Evolutionary conservation across 441 rosid genomes (phyloP), one percentile per base, ranked within the genome.

Genomic region (Populus hybrid): DNA sequence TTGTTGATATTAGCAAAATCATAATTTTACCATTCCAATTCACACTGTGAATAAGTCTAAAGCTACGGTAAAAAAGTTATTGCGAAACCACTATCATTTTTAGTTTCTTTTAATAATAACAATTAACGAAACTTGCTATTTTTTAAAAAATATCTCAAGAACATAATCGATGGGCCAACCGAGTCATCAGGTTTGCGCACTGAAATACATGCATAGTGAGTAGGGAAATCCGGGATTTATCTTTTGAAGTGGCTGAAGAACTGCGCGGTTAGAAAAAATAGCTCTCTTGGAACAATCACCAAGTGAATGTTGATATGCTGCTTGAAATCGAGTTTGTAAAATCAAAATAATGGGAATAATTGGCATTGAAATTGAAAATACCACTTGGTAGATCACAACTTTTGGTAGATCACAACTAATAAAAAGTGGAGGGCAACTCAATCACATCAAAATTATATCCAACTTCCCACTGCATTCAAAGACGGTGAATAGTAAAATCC

Each of bases 401-500:
- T n/a, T 30, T 10, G 50, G 50, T 18, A 16, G 8, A 20, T 28
- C 73, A 73, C 72, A 70, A 54, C n/a, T 11, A 57, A 74, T 68
- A 30, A 71, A 12, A 38, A 73, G n/a, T 35, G 66, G 28, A 21
- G 66, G 50, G 6, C 63, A 20, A 70, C 20, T 16, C 32, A 50
- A 4, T 34, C 57, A 69, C 64, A 78, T 70, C 26, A 73, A 24
- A 35, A n/a, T 14, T 26, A 66, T 30, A 57, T 59, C 66, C 30
- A 21, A 38, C 38, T 67, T 64, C 63, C 64, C 68, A 66, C 64
- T 34, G 32, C 73, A n/a, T 57, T 77, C 64, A 57, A 76, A 2
- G 69, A 77, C 36, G 61, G 59, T n/a, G 71, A 42, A 24, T 23
- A 2, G 36, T 1, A 10, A 28, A 57, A 28, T 59, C 16, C 32